These are phyloP conservation scores for Umbelopsis sp. DNA, from an alignment of 192 early-diverging fungal genomes.

Conservation along the genomic window DNA sequence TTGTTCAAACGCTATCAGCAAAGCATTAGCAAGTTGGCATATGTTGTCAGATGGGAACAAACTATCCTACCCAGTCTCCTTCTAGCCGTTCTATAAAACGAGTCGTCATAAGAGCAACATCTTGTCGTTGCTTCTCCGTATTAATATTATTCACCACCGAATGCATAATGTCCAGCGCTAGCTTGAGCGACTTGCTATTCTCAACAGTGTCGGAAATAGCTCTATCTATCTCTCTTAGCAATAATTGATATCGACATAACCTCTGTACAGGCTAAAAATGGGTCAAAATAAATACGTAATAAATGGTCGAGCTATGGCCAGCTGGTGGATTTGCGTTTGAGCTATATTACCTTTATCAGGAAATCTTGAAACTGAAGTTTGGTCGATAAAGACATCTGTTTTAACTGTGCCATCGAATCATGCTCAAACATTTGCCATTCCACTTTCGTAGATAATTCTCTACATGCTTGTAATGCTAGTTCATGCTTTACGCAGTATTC, in stretches of 20 bases:
- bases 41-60: background rate
- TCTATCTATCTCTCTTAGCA: slow-evolving; percentile 64
- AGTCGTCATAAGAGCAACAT: slow-evolving; percentile 30
- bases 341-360: slow-evolving; percentile 35
- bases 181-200: slow-evolving; percentile 33
- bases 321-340: too few species aligned
- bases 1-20: slow-evolving; percentile 29
- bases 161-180: slow-evolving; percentile 41
- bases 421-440: slow-evolving; percentile 39
- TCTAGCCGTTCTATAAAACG: slow-evolving; percentile 39
- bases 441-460: slow-evolving; percentile 29
- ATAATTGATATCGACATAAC: slow-evolving; percentile 88
- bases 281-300: background rate
- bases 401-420: background rate
- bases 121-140: slow-evolving; percentile 27
- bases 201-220: slow-evolving; percentile 42
- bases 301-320: background rate
- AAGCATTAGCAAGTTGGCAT: background rate
- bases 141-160: slow-evolving; percentile 45
- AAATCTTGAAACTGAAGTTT: slow-evolving; percentile 41
- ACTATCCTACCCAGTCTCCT: slow-evolving; percentile 16
- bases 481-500: slow-evolving; percentile 27
- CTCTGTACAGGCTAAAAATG: slow-evolving; percentile 80
- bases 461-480: slow-evolving; percentile 22
- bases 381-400: background rate